Conservation (phyloP, 164 flowering plant genomes). For the Houttuynia cordata region DNA sequence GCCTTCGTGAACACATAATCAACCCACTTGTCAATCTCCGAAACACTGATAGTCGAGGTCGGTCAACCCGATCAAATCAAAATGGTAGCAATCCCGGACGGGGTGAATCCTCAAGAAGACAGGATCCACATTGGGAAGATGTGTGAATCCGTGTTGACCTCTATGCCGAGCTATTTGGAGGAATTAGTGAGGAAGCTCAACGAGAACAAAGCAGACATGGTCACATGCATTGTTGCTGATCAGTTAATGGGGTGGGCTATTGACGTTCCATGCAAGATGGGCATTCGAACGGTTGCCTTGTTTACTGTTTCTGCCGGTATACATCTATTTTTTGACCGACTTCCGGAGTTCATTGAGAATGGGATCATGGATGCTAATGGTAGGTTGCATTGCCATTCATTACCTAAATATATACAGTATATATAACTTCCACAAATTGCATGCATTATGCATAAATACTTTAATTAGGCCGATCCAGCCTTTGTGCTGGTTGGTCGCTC, state of each 20-base stretch:
- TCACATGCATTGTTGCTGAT: conserved; percentile 13
- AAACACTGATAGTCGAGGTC: neutral
- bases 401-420: too few relatives aligned
- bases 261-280: conserved; percentile 9
- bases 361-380: conserved; percentile 8
- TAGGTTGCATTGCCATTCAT: neutral
- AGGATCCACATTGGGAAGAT: conserved; percentile 1
- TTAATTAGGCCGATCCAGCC: too few relatives aligned
- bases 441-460: too few relatives aligned
- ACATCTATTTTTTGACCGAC: neutral
- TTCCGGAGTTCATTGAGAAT: conserved; percentile 6
- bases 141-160: neutral
- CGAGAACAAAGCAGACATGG: neutral
- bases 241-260: conserved; percentile 1
- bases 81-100: conserved; percentile 13
- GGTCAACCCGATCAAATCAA: neutral
- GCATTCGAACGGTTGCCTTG: conserved; percentile 7
- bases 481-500: too few relatives aligned
- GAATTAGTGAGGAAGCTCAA: conserved; percentile 6
- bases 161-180: conserved; percentile 4
- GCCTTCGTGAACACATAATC: conserved; percentile 11
- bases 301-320: conserved; percentile 1
- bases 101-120: conserved; percentile 6
- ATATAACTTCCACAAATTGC: too few relatives aligned
- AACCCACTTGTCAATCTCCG: neutral